Conservation (phyloP, 306 rosid genomes). For the Casuarina glauca region DNA sequence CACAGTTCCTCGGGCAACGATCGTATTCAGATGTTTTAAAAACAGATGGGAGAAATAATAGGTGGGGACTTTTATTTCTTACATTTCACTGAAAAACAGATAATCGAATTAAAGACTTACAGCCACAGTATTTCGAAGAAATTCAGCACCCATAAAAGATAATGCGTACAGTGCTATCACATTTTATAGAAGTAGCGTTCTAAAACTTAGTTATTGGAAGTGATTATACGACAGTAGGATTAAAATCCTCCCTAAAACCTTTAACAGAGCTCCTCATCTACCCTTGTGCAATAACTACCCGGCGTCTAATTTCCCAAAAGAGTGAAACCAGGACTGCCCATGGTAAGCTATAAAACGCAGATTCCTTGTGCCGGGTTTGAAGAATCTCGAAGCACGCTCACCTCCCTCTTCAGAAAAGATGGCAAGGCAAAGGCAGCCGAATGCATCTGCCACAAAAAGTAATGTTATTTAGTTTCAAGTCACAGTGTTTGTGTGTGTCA, state of each 20-base stretch:
- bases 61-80: too few relatives aligned
- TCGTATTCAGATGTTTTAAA: too few relatives aligned
- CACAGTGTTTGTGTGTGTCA: neutral
- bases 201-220: neutral
- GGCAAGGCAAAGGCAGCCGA: conserved; percentile 89
- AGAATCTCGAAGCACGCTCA: conserved; percentile 38
- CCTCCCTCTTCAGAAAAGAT: conserved; percentile 68
- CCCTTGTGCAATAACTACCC: conserved; percentile 10
- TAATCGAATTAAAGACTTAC: neutral
- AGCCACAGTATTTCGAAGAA: neutral
- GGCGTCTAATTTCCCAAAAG: conserved; percentile 14
- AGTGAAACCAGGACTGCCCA: conserved; percentile 10
- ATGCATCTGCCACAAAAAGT: conserved; percentile 59
- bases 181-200: neutral
- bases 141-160: neutral
- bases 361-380: neutral
- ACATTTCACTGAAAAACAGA: too few relatives aligned
- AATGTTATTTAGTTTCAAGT: neutral
- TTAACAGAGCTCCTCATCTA: neutral
- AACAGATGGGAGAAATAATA: neutral
- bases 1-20: too few relatives aligned
- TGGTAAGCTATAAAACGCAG: conserved; percentile 5
- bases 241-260: conserved; percentile 1
- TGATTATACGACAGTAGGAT: neutral
- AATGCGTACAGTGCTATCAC: neutral